Evolutionary conservation across 345 rosid species (phyloP), one percentile per base, ranked within the genome.

Genomic region (Eutrema japonicum): DNA sequence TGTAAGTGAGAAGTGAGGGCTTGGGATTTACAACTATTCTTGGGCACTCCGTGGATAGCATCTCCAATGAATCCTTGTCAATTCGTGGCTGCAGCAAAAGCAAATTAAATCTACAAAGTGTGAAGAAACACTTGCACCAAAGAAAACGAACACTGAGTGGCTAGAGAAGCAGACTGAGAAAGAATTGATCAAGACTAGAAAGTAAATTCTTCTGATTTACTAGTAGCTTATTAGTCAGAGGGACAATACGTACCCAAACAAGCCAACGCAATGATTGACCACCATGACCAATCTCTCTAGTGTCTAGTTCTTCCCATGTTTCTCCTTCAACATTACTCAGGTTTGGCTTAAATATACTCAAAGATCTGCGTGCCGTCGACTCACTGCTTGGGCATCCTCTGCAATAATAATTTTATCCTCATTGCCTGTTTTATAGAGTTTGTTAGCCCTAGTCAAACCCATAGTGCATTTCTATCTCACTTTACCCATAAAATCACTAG

Each of bases 301-400:
- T 68, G 66, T 84, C 91, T 64, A 94, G 85, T 74, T 89, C 98
- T 83, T 91, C 98, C 98, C 96, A 91, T 7, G 97, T 89, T 51
- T 91, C 96, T 41, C 82, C 96, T 61, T 75, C 97, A 48, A 84
- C 80, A 74, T 71, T 78, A 43, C 67, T 86, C 72, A 94, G 82
- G 83, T 85, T 82, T n/a, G 96, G 97, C 81, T 89, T 87, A 68
- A 94, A 81, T 35, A 88, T 7, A 66, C 83, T 75, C 82, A 88
- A 73, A 79, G 88, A 85, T 77, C 90, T 83, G 30, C 87, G 85
- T 42, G 89, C 96, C 0, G 93, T 87, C 61, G 80, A 72, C 63
- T 94, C 86, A 52, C 96, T 94, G 64, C 83, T 75, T 1, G 78
- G 95, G 78, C 89, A 87, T 65, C 93, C 97, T 83, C 95, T 91